Evolutionary conservation across 2,329 filamentous ascomycete genomes (phyloP), one percentile per base, ranked within the genome.

Genomic region (Aspergillus viridinutans): DNA sequence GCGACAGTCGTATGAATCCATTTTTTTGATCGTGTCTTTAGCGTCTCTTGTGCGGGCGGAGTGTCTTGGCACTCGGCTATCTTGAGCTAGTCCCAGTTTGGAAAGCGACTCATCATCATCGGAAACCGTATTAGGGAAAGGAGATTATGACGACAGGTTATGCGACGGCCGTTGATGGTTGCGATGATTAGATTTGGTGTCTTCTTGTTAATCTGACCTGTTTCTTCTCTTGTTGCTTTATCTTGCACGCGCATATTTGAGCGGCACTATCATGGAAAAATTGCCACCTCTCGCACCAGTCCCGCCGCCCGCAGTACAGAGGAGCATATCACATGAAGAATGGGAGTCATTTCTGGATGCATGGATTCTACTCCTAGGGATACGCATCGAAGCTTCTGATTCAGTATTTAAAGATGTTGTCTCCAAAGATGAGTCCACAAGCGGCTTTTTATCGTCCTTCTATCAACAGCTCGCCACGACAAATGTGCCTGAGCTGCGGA

Each of bases 301-400:
- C 66, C 93, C 92, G 20, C 82, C 87, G 59, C 77, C 83, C 35
- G 77, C 79, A 55, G 85, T 91, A 77, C 85, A 86, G 67, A 82
- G 83, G 63, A 82, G 83, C 63, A 82, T 96, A 58, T 79, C 81
- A 42, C 76, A 85, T 3, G 76, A 81, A 52, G 90, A 96, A 74
- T 96, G 92, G 92, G 81, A 88, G 62, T 80, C 83, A 32, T 91
- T 89, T 70, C 77, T 95, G 49, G 83, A 89, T 61, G 87, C 90
- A 38, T 97, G 91, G 91, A 76, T 86, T 20, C 77, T 84, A 10
- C 80, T 96, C 6, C 77, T 85, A 6, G 81, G 86, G 53, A 81
- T 86, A 2, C 84, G 92, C 61, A 73, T 94, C 29, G 79, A 82
- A 14, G 74, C 89, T 0, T 66, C 83, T 0, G 79, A 84, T 6